Evolutionary conservation across 768 basidiomycete genomes (phyloP), one percentile per base, ranked within the genome.

Genomic region (Lactarius evosmus): DNA sequence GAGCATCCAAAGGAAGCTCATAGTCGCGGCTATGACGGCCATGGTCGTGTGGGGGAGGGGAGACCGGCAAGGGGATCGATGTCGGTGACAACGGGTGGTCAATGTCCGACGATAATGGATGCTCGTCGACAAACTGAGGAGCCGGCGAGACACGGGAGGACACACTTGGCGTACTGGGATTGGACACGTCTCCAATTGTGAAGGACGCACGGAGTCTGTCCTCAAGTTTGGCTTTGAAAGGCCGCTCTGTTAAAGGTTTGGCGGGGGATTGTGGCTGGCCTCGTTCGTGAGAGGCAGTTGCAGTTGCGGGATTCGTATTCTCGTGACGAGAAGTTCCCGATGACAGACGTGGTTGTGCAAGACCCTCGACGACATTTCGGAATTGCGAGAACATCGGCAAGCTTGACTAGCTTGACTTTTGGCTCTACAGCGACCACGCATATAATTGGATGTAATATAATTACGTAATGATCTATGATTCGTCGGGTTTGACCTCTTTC

Each of bases 141-240:
- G 72, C 65, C 14, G 84, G 79, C 4, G 85, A 80, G 19, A 75
- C 72, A 44, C 75, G 77, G 7, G 76, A 70, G 22, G 84, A 80
- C 1, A 65, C 65, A 8, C 72, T 70, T 6, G 83, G 78, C 0
- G 84, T 78, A 27, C 75, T 76, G 22, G 74, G 64, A 61, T 73
- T 76, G 9, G 83, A 82, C 14, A 79, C 76, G 22, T 91, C 89
- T 22, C 81, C 83, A 57, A 81, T 79, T 25, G 81, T 79, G 68
- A 86, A 81, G 30, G 82, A 80, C 77, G 88, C 86, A 51, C 86
- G 82, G n/a, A 93, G 77, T 51, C 91, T 80, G 62, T 93, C 91
- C 74, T 93, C 91, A 2, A 93, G 77, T 27, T 82, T 88, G 8
- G 82, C 78, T 71, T 88, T 87, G 52, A 78, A 74, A 56, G 72